These are phyloP conservation scores for Ophiostoma australiae DNA, from an alignment of 2,329 filamentous ascomycete species.

Conservation along the genomic window DNA sequence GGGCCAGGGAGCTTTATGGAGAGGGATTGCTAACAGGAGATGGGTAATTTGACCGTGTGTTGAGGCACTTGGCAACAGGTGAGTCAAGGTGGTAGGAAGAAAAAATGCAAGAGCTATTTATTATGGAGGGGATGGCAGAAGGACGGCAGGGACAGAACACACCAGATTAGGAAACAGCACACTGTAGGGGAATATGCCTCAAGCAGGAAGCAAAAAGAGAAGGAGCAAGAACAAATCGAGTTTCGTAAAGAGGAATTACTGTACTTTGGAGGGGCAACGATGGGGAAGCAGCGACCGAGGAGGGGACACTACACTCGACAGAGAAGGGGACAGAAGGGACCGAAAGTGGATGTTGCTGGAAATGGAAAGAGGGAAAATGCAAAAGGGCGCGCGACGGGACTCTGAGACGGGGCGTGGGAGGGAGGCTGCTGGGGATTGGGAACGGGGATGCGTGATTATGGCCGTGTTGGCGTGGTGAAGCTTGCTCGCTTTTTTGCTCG, in stretches of 20 bases:
- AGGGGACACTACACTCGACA: neutral
- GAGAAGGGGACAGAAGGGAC: constrained; percentile 1
- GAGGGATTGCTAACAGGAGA: constrained; percentile 13
- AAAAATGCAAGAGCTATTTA: constrained; percentile 15
- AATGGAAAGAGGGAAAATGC: neutral
- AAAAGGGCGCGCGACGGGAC: neutral
- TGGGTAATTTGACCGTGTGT: constrained; percentile 13
- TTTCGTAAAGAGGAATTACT: constrained; percentile 19
- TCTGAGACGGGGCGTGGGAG: neutral
- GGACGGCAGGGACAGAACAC: neutral
- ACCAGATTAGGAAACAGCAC: constrained; percentile 7
- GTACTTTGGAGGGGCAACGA: constrained; percentile 26
- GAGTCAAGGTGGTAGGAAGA: neutral
- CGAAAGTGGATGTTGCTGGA: constrained; percentile 11
- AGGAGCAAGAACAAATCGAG: constrained; percentile 16
- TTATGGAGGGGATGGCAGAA: constrained; percentile 1
- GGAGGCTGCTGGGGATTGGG: neutral
- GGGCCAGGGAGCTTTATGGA: constrained; percentile 18
- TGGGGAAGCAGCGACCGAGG: constrained; percentile 10
- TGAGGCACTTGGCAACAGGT: constrained; percentile 18
- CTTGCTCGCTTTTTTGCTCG: constrained; percentile 23
- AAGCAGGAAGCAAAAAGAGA: constrained; percentile 19
- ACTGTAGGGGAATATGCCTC: constrained; percentile 24
- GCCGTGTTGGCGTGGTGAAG: constrained; percentile 10
- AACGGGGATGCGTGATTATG: constrained; percentile 23